Evolutionary conservation across 2,329 filamentous ascomycete species (phyloP), one percentile per base, ranked within the genome.

Genomic region (Hawksworthiomyces lignivorus): DNA sequence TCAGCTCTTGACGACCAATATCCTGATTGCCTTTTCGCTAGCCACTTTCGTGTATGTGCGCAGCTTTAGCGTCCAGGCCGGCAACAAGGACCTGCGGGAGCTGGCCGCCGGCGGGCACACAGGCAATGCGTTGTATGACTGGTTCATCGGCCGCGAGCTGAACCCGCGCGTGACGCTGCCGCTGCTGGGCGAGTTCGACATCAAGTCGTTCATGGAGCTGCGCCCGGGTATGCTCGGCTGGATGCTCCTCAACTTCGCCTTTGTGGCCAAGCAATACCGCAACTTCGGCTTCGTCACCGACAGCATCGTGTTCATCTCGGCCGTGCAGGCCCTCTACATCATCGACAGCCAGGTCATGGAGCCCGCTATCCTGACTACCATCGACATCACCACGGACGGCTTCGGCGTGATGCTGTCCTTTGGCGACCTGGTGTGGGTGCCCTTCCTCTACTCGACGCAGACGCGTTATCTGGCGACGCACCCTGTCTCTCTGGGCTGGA

Each of bases 341-440:
- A 67, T 96, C 27, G 90, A 97, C 58, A 80, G 80, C 7, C 78
- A 87, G 50, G 88, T 82, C 69, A 92, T 90, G 75, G 90, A 97
- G 61, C 74, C 85, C 0, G 84, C 87, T 3, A 84, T 96, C 48
- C 68, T 96, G 50, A 96, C 89, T 2, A 96, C 88, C 24, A 96
- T 97, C 65, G 90, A 97, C 58, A 84, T 96, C 51, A 94, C 83
- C 39, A 86, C 81, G 31, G 90, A 97, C 54, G 90, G 90, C 6
- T 95, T 97, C 53, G 90, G 90, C 40, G 87, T 87, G 68, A 97
- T 97, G 90, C 73, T 97, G 26, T 72, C 86, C 2, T 96, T 96
- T 58, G 90, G 88, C 43, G 90, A 97, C 55, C 72, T 96, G 6
- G 85, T 84, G 48, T 97, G 90, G 90, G 76, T 96, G 3, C 90